Base-by-base conservation (phyloP, 2,329 filamentous ascomycete species). In the Aspergillus terreus region DNA sequence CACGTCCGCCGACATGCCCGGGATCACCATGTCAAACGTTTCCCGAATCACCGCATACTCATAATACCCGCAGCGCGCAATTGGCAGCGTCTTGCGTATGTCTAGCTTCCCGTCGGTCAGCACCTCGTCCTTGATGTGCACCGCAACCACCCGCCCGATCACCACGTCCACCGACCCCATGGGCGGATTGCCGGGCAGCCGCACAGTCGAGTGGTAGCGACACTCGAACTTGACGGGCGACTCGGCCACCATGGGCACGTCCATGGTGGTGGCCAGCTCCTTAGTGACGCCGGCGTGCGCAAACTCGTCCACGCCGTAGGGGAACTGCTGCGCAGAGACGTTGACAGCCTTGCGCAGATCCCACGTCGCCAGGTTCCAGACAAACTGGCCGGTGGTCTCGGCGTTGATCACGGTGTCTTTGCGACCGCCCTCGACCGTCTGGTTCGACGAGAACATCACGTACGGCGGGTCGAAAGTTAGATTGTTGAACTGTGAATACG, bases 401-500 rank as follows among this genome's bases (percentile, higher is more conserved):
- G 71, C 78, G 63, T 85, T 85, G 58, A 70, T 64, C 30, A 81
- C 79, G 0, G 77, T 82, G 66, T 85, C 81, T 62, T 85, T 85
- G 51, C 78, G 76, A 0, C 58, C 47, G 2, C 61, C 62, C 7
- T 65, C 56, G 0, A 74, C 67, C 0, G 77, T 81, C 62, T 83
- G 79, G 66, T 85, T 84, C 2, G 78, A 76, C 32, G 71, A 73
- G 74, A 85, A 85, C 77, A 85, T 82, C 25, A 85, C 77, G 60
- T 82, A 83, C 0, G 82, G 82, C 0, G 82, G 82, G 61, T 83
- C 80, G 66, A 83, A 85, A 30, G 79, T 83, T 0, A 85, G 74
- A 57, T 84, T 84, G 65, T 80, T 83, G 74, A 85, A 85, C 66
- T 85, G 82, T 0, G 71, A 78, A 67, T 81, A 85, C 0, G 82